Percentiles rank a stretch among this genome's conserved stretches.
Evolutionary conservation across 495 filamentous ascomycete species (phyloP).

Genomic region (Podospora didyma): DNA sequence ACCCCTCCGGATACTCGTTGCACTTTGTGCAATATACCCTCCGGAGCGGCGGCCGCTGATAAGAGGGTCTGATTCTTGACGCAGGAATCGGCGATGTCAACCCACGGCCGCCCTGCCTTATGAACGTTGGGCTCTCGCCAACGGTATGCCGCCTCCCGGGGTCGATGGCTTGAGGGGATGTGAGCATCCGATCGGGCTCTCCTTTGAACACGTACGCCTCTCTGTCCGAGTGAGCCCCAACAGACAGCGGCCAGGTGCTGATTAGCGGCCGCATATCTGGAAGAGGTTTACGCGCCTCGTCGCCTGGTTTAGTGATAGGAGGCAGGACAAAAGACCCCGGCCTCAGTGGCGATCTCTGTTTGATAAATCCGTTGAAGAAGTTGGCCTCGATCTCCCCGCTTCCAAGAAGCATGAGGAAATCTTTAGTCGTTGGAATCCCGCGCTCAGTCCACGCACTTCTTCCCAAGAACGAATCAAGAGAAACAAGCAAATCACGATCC

Average conservation of each 20-base stretch:
- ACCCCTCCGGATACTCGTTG: constrained; percentile 78
- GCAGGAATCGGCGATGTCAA: constrained; percentile 36
- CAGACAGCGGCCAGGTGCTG: constrained; percentile 30
- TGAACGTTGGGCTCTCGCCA: constrained; percentile 41
- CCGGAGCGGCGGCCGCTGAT: constrained; percentile 70
- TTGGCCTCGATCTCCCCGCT: constrained; percentile 38
- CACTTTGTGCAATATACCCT: constrained; percentile 78
- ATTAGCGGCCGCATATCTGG: constrained; percentile 38
- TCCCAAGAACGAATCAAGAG: constrained; percentile 29
- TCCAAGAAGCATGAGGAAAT: constrained; percentile 42
- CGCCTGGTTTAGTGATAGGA: constrained; percentile 25
- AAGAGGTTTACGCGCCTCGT: constrained; percentile 37
- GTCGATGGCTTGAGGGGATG: constrained; percentile 30
- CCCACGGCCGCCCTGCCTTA: constrained; percentile 32
- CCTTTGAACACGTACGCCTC: constrained; percentile 31
- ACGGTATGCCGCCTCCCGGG: constrained; percentile 44
- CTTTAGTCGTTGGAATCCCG: constrained; percentile 38
- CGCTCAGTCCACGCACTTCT: constrained; percentile 40
- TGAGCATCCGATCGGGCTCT: constrained; percentile 28
- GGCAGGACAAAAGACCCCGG: constrained; percentile 26
- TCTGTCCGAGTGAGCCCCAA: constrained; percentile 17
- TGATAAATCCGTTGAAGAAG: constrained; percentile 42
- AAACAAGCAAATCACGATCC: constrained; percentile 33
- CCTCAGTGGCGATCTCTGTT: constrained; percentile 35
- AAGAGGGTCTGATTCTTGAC: constrained; percentile 62